Conservation (phyloP, 495 filamentous ascomycete genomes). For the Acidiella bohemica region DNA sequence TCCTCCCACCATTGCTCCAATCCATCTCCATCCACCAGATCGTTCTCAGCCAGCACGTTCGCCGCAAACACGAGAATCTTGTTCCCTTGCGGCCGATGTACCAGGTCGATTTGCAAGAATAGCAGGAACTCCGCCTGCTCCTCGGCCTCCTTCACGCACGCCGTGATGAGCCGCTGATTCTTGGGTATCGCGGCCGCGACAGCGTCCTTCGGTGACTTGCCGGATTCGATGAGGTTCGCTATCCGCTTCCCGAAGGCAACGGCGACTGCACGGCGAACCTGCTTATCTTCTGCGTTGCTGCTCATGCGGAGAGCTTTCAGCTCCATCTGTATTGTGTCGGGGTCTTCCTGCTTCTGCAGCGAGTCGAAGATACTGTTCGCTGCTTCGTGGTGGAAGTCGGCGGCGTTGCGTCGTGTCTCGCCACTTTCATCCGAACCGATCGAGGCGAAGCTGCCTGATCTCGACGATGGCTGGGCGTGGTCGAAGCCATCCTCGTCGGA, state of each 20-base stretch:
- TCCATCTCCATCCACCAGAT: constrained; percentile 80
- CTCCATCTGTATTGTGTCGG: constrained; percentile 80
- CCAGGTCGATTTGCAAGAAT: constrained; percentile 65
- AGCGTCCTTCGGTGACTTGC: constrained; percentile 41
- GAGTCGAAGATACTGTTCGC: constrained; percentile 71
- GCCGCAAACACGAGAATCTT: constrained; percentile 58
- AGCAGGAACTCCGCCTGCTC: constrained; percentile 80
- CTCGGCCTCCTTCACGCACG: constrained; percentile 41
- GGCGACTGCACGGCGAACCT: constrained; percentile 75
- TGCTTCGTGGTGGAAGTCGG: constrained; percentile 76
- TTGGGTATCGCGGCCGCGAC: constrained; percentile 45
- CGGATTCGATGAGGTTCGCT: constrained; percentile 52
- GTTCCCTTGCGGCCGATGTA: constrained; percentile 39
- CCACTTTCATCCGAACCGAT: constrained; percentile 44
- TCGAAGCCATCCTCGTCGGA: constrained; percentile 20
- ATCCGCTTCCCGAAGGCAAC: constrained; percentile 74
- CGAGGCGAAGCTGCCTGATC: constrained; percentile 38
- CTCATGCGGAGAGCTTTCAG: constrained; percentile 79
- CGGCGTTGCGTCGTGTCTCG: constrained; percentile 34
- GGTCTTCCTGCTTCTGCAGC: constrained; percentile 54
- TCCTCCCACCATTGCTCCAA: constrained; percentile 82
- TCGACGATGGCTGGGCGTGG: not conserved
- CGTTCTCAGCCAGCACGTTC: constrained; percentile 70
- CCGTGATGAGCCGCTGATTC: constrained; percentile 45
- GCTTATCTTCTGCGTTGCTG: constrained; percentile 73